Base-by-base conservation (phyloP, 768 basidiomycete species). In the Leccinum uliginosum region DNA sequence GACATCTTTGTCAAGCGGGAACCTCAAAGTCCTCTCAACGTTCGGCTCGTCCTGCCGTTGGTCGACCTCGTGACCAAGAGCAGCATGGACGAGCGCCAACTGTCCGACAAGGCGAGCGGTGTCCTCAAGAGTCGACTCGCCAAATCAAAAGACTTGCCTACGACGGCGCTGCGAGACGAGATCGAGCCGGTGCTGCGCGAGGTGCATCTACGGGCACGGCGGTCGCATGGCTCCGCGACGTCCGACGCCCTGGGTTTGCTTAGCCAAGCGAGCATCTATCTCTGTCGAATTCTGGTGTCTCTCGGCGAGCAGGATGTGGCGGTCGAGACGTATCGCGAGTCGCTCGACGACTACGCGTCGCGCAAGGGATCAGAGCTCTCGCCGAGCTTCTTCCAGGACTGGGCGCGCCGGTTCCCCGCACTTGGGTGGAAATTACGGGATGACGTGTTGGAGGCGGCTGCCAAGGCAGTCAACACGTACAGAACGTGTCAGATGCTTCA, bases 61-160 rank as follows among this genome's bases (percentile, higher is more conserved):
- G 75, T 95, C 56, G 86, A 89, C 52, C 80, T 98, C 47, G 79
- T 87, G 50, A 78, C 83, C 46, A 78, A 79, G 53, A 81, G 84
- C 30, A 77, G 85, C 47, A 69, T 80, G 26, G 90, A 94, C 71
- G 94, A 98, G 71, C 83, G 80, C 46, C 94, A 97, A 64, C 77
- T 98, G n/a, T 80, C 87, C 11, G 88, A 91, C 69, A 98, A 98
- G 73, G 87, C 93, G 1, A 80, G 81, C 57, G 87, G 89, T 24
- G 82, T 98, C 59, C 77, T 98, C 44, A 83, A 83, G 40, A 80
- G 80, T 24, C 83, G 91, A 38, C 77, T 95, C 56, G 82, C 78
- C 55, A 92, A 92, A 67, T 74, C 83, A 45, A 93, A 88, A 66
- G 91, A 89, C 11, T 55, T 81, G 10, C 86, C 87, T 3, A 68